Evolutionary conservation across 225 moss, liverwort and hornwort genomes (phyloP).

Genomic region (Takakia lepidozioides): DNA sequence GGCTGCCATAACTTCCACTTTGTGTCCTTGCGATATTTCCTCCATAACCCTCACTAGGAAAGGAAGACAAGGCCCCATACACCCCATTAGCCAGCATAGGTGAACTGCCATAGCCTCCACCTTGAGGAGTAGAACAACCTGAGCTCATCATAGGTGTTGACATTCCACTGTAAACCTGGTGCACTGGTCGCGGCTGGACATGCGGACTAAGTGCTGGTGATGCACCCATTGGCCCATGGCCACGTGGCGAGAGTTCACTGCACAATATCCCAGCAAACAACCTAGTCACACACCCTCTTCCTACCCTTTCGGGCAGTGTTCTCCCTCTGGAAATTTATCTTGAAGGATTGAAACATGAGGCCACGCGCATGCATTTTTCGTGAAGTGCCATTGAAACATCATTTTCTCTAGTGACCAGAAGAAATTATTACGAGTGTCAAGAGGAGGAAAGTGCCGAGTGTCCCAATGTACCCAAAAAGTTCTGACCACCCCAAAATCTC

Average conservation of each 20-base stretch:
- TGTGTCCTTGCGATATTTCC: slow-evolving; percentile 40
- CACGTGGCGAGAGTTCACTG: slow-evolving; percentile 76
- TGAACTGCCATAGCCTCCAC: slow-evolving; percentile 60
- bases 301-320: too few relatives aligned
- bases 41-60: slow-evolving; percentile 37
- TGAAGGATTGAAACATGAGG: too few relatives aligned
- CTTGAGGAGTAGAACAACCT: slow-evolving; percentile 72
- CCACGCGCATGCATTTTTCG: too few relatives aligned
- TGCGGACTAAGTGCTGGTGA: slow-evolving; percentile 44
- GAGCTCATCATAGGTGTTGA: slow-evolving; percentile 80
- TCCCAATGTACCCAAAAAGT: too few relatives aligned
- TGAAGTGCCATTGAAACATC: too few relatives aligned
- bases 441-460: too few relatives aligned
- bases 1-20: slow-evolving; percentile 72
- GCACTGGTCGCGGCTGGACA: slow-evolving; percentile 51
- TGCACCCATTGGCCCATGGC: slow-evolving; percentile 28
- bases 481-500: too few relatives aligned
- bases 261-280: slow-evolving; percentile 8
- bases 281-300: too few relatives aligned
- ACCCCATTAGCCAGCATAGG: slow-evolving; percentile 48
- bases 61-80: slow-evolving; percentile 44
- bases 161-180: slow-evolving; percentile 74
- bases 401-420: too few relatives aligned
- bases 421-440: too few relatives aligned
- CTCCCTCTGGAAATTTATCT: too few relatives aligned